A percentile compares a stretch with the other conserved stretches of the same genome.
phyloP scores from a whole-genome alignment of 2,329 filamentous ascomycete species.

The Sporothrix pallida region DNA sequence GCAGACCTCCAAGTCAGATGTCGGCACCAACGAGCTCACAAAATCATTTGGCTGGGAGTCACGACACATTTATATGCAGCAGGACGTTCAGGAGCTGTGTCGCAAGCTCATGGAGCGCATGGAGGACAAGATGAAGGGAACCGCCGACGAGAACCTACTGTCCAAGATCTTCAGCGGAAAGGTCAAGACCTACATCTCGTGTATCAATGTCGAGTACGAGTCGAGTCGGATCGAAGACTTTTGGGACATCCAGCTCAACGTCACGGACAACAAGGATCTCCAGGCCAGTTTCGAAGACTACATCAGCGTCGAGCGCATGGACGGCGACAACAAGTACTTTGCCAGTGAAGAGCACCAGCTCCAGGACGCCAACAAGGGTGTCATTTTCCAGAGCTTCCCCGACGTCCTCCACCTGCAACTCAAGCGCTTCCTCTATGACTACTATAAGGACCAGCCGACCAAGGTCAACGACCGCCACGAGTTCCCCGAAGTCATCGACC shows the following conservation, averaged over 20 bases:
- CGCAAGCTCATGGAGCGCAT: constrained; percentile 96
- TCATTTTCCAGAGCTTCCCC: constrained; percentile 95
- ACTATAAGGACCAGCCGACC: constrained; percentile 96
- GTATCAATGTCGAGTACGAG: constrained; percentile 98
- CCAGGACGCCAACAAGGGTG: constrained; percentile 96
- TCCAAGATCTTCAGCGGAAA: constrained; percentile 94
- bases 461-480: constrained; percentile 96
- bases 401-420: constrained; percentile 93
- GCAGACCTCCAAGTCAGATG: constrained; percentile 82
- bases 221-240: constrained; percentile 96
- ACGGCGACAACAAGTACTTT: constrained; percentile 98
- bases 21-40: constrained; percentile 90
- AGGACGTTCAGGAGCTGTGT: constrained; percentile 96
- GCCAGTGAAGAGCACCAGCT: constrained; percentile 87
- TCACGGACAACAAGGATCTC: constrained; percentile 89
- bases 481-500: constrained; percentile 83
- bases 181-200: constrained; percentile 98
- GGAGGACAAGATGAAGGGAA: constrained; percentile 98
- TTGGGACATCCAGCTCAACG: constrained; percentile 98
- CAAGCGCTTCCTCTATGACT: constrained; percentile 97
- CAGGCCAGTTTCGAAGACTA: constrained; percentile 97
- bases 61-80: constrained; percentile 96
- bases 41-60: constrained; percentile 99
- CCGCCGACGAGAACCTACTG: constrained; percentile 84
- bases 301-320: constrained; percentile 93